Conservation (phyloP, 2,329 filamentous ascomycete species). For the Neocatenulostroma microsporum region DNA sequence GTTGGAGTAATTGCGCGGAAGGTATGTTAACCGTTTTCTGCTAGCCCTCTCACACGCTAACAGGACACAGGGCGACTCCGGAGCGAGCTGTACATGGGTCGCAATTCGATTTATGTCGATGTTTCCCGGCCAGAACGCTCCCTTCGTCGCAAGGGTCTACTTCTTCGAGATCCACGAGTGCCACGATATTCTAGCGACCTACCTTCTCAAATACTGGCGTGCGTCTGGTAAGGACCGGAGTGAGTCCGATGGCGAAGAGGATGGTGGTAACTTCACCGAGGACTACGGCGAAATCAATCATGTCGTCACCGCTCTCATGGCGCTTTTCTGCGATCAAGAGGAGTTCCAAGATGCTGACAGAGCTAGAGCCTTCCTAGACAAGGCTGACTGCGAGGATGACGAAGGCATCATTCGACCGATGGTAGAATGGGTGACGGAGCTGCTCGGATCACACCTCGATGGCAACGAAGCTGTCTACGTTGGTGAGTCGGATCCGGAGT, state of each 20-base stretch:
- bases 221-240: constrained; percentile 5
- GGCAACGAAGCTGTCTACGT: background rate
- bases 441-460: background rate
- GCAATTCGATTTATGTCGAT: constrained; percentile 10
- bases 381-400: background rate
- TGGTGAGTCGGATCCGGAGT: constrained; percentile 5
- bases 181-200: constrained; percentile 6
- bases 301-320: constrained; percentile 6
- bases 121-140: constrained; percentile 10
- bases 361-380: constrained; percentile 1
- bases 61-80: constrained; percentile 14
- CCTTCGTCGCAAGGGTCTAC: constrained; percentile 14
- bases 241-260: background rate
- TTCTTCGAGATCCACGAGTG: constrained; percentile 12
- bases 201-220: constrained; percentile 9
- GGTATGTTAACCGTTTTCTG: too few species aligned
- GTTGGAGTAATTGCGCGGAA: constrained; percentile 17
- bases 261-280: background rate
- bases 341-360: constrained; percentile 7
- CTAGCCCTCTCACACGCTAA: too few species aligned
- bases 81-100: constrained; percentile 16
- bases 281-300: constrained; percentile 5
- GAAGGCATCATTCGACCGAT: background rate
- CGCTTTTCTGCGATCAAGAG: constrained; percentile 12
- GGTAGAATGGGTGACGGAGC: background rate